Evolutionary conservation across 2,329 filamentous ascomycete species (phyloP).

Genomic region (Ophiobolus disseminans): DNA sequence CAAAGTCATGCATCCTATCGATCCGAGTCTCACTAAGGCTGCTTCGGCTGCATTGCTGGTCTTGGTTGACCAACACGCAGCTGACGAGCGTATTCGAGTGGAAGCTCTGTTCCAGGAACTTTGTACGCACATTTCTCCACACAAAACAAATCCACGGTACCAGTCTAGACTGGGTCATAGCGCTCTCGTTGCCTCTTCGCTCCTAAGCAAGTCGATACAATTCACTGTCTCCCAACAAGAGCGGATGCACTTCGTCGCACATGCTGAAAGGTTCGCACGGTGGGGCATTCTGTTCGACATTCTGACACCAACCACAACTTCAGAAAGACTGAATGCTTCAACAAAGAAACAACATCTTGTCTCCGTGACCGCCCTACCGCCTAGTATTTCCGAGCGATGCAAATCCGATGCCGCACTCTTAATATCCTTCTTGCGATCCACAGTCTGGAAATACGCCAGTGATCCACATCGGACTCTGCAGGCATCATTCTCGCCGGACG

Average conservation of each 20-base stretch:
- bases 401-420: constrained; percentile 73
- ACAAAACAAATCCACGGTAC: constrained; percentile 19
- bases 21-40: not conserved
- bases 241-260: constrained; percentile 61
- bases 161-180: constrained; percentile 41
- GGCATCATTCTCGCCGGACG: not conserved
- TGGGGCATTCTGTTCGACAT: constrained; percentile 80
- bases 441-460: constrained; percentile 68
- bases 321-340: constrained; percentile 1
- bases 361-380: constrained; percentile 68
- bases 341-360: constrained; percentile 42
- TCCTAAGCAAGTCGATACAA: constrained; percentile 60
- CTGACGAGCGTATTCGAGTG: constrained; percentile 84
- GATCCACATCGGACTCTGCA: constrained; percentile 7
- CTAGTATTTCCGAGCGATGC: constrained; percentile 78
- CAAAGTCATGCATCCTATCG: constrained; percentile 55
- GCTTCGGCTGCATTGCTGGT: constrained; percentile 61
- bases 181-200: constrained; percentile 37
- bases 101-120: constrained; percentile 73
- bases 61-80: constrained; percentile 91
- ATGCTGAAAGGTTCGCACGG: constrained; percentile 64
- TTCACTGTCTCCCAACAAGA: constrained; percentile 73
- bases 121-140: constrained; percentile 45
- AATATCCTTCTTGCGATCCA: constrained; percentile 75
- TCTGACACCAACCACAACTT: not conserved